Evolutionary conservation across 1,139 yeast species (phyloP), one percentile per base, ranked within the genome.

Genomic region (Suhomyces bolitotheri): DNA sequence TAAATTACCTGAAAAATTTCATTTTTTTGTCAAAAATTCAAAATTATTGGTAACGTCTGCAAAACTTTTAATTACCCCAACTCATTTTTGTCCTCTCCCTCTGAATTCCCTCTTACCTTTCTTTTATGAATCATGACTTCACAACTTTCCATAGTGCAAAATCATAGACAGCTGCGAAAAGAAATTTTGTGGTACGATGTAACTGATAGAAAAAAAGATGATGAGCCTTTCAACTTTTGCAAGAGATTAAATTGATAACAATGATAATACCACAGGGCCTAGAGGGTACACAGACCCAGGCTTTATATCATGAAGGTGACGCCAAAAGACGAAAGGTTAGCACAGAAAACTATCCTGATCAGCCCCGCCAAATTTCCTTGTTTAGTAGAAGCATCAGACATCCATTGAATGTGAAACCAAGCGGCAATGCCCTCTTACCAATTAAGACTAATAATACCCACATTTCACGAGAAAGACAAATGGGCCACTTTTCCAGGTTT

Each of bases 351-450:
- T 46, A 47, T 31, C 44, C 47, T 6, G 44, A 47, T 23, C 23
- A 19, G 7, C 52, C 57, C 1, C 44, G 69, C 33, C 38, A 29
- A 10, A 53, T 66, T 5, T 52, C 64, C 2, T 43, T 54, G 4
- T 50, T 44, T 20, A 47, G 59, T 10, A 49, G 50, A 11, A 51
- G 53, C 21, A 54, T 66, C 7, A 60, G 66, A 31, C 95, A 86
- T 50, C 95, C 95, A 0, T 61, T 85, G 22, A 83, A 84, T 38
- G 83, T 86, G 14, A 78, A 76, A 46, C 96, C 95, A 0, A 64
- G 73, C 26, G 95, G 95, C 4, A 86, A 86, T 50, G 70, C 71
- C 14, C 52, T 58, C 29, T 46, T 69, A 14, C 41, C 57, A 38
- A 41, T 53, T 43, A 24, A 53, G 33, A 40, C 46, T 13, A 34